These are phyloP conservation scores for Anisodus tanguticus DNA, from an alignment of 257 asterid genomes.

Conservation along the genomic window DNA sequence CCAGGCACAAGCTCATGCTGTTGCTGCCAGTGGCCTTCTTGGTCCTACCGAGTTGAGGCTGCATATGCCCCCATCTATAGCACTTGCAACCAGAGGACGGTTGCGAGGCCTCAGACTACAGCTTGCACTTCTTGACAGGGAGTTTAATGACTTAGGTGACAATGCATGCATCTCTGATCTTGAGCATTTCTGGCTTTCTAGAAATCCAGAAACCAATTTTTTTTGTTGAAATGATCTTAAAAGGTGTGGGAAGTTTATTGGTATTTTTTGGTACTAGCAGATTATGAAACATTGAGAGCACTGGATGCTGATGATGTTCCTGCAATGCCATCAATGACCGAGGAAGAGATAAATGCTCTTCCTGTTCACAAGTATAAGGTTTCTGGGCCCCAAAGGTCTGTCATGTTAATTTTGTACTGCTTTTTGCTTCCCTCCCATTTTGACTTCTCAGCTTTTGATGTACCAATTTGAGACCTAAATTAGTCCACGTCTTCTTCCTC, in stretches of 20 bases:
- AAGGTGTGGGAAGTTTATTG: background rate
- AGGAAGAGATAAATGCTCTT: constrained; percentile 94
- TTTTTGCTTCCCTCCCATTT: background rate
- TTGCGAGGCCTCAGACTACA: constrained; percentile 97
- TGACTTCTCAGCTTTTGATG: background rate
- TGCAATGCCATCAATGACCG: constrained; percentile 83
- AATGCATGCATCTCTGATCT: constrained; percentile 25
- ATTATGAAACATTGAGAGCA: constrained; percentile 92
- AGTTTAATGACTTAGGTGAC: constrained; percentile 91
- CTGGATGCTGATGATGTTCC: constrained; percentile 90
- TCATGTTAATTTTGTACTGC: constrained; percentile 22
- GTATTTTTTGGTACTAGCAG: constrained; percentile 48
- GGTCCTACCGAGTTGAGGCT: constrained; percentile 95
- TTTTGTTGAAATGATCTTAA: constrained; percentile 22
- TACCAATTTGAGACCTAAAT: background rate
- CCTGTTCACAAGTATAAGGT: constrained; percentile 95
- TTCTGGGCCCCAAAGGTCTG: constrained; percentile 75
- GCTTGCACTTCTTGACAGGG: constrained; percentile 99
- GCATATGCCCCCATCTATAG: constrained; percentile 98
- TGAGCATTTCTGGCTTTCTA: constrained; percentile 11
- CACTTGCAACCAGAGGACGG: constrained; percentile 93
- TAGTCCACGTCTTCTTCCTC: background rate
- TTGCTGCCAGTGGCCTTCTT: constrained; percentile 92
- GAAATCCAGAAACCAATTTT: constrained; percentile 14
- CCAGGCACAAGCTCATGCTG: constrained; percentile 99